A percentile compares a stretch with the other conserved stretches of the same genome.
Evolutionary conservation across 345 rosid species (phyloP).

Genomic region (Gossypium sturtianum): DNA sequence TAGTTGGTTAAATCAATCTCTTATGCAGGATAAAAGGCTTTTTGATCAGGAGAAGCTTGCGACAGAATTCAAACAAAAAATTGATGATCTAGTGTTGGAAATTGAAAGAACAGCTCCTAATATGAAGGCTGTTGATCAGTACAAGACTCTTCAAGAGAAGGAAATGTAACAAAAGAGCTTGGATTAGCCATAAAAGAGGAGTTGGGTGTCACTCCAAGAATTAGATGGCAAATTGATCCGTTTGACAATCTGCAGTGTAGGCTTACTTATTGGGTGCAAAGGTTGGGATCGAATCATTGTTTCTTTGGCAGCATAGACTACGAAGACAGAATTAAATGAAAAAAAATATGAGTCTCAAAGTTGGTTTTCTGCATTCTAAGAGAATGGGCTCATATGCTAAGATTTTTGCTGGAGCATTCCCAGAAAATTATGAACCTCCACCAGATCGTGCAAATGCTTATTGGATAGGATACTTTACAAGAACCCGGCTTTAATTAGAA

Average conservation of each 20-base stretch:
- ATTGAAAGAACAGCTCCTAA: slow-evolving; percentile 92
- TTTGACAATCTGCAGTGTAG: slow-evolving; percentile 97
- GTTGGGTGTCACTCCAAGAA: slow-evolving; percentile 82
- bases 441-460: slow-evolving; percentile 82
- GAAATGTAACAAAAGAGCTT: slow-evolving; percentile 78
- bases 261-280: slow-evolving; percentile 91
- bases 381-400: slow-evolving; percentile 83
- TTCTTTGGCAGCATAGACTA: slow-evolving; percentile 92
- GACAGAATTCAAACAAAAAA: slow-evolving; percentile 66
- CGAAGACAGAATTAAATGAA: slow-evolving; percentile 82
- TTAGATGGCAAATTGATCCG: slow-evolving; percentile 99
- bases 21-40: slow-evolving; percentile 62
- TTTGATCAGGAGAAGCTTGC: slow-evolving; percentile 74
- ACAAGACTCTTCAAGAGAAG: slow-evolving; percentile 74
- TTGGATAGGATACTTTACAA: slow-evolving; percentile 95
- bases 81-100: slow-evolving; percentile 60
- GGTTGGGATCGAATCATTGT: slow-evolving; percentile 86
- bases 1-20: slow-evolving; percentile 65
- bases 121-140: slow-evolving; percentile 94
- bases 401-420: slow-evolving; percentile 98
- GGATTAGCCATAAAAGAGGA: slow-evolving; percentile 81
- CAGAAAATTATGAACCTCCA: slow-evolving; percentile 86
- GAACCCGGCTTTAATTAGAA: slow-evolving; percentile 88
- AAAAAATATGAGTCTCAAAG: slow-evolving; percentile 83
- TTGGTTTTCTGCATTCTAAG: slow-evolving; percentile 83